Percentiles rank a stretch among this genome's conserved stretches.
phyloP scores from a whole-genome alignment of 2,329 filamentous ascomycete species.

The Penicillium sp. region DNA sequence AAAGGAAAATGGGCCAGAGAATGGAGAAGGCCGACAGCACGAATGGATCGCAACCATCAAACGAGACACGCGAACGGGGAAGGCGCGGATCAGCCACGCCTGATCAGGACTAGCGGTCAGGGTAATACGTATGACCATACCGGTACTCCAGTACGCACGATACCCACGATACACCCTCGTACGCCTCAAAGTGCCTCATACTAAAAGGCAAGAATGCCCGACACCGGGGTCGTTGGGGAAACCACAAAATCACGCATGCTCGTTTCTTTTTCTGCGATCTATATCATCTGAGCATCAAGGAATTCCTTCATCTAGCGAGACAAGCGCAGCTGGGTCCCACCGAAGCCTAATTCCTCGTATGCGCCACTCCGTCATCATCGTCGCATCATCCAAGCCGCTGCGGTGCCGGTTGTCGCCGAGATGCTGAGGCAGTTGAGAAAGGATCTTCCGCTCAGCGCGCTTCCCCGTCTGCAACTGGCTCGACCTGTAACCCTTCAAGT shows the following conservation, averaged over 20 bases:
- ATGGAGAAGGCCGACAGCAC: background rate
- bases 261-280: background rate
- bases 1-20: constrained; percentile 1
- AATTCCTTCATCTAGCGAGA: constrained; percentile 7
- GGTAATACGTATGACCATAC: background rate
- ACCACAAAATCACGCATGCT: constrained; percentile 21
- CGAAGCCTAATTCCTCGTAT: background rate
- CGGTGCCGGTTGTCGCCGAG: constrained; percentile 21
- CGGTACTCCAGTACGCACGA: background rate
- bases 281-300: background rate
- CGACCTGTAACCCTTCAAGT: too few relatives aligned
- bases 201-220: too few relatives aligned
- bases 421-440: constrained; percentile 4
- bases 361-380: constrained; percentile 21
- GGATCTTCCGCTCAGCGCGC: too few relatives aligned
- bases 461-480: too few relatives aligned
- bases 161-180: too few relatives aligned
- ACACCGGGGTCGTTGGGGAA: constrained; percentile 27
- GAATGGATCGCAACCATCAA: too few relatives aligned
- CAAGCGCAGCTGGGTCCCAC: constrained; percentile 9
- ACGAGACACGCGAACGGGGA: constrained; percentile 5
- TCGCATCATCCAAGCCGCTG: constrained; percentile 21
- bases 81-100: constrained; percentile 19
- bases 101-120: constrained; percentile 8
- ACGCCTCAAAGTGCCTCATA: constrained; percentile 13